Base-by-base conservation (phyloP, 1,284 basidiomycete genomes). In the Phellinidium pouzarii region DNA sequence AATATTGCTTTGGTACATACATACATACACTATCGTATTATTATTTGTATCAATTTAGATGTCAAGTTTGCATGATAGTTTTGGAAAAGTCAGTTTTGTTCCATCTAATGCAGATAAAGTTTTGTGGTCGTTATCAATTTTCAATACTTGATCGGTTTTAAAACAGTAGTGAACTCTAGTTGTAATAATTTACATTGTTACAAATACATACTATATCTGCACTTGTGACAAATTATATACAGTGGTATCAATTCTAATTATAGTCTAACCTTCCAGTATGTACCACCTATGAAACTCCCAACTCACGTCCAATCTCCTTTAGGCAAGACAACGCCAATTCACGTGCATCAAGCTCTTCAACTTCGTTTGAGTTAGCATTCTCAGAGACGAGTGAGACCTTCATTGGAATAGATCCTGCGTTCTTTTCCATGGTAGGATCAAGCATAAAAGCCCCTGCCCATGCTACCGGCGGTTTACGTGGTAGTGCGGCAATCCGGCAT, bases 401-500 rank as follows among this genome's bases (percentile, higher is more conserved):
- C 22, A 25, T 27, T n/a, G 29, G 20, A 23, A 12, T n/a, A n/a
- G 26, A 20, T 12, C 29, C 17, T 48, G 22, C 17, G 22, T 27
- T 40, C 40, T 42, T 50, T 29, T n/a, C n/a, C 14, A 14, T 17
- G 17, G 3, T 27, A 42, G 38, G 25, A 55, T 2, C 55, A 48
- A 52, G 65, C 31, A 14, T 34, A 55, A 54, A 68, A 62, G 22
- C 59, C 54, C 65, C 59, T 6, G 84, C 67, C 84, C 84, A 87
- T n/a, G 79, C 75, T n/a, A 75, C 72, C 0, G 88, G 86, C 8
- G 79, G 74, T 58, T 76, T 78, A 25, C 80, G 71, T 0, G 82
- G 78, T 53, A 84, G 76, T 5, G 87, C 80, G 1, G 79, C 82
- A 44, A 95, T 83, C 59, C 91, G 84, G 59, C 86, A 85, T 4